These are phyloP conservation scores for Chytridiales sp. DNA, from an alignment of 371 early-diverging fungal species.

Conservation along the genomic window DNA sequence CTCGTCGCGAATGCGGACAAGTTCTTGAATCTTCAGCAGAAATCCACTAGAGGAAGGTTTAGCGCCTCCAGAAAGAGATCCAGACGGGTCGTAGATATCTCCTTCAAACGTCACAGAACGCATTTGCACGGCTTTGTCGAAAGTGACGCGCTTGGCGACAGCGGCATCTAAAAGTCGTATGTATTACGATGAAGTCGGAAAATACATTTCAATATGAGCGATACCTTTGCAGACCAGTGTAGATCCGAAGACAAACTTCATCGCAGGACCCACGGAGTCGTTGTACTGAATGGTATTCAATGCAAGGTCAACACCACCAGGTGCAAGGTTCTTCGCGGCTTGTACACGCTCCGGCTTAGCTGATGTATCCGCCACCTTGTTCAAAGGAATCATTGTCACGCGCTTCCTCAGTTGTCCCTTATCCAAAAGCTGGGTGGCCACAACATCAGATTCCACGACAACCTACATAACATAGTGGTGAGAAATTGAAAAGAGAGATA, in stretches of 20 bases:
- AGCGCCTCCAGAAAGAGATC: constrained; percentile 97
- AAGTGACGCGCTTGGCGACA: constrained; percentile 86
- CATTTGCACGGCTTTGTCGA: constrained; percentile 71
- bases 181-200: constrained; percentile 29
- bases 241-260: constrained; percentile 94
- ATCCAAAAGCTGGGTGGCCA: constrained; percentile 83
- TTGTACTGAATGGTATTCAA: constrained; percentile 80
- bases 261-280: constrained; percentile 75
- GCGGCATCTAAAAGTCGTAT: constrained; percentile 79
- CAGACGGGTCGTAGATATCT: constrained; percentile 98
- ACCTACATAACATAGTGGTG: constrained; percentile 49
- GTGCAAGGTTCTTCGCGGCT: constrained; percentile 71
- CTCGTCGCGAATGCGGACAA: no score
- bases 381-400: constrained; percentile 97
- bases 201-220: neutral
- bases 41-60: constrained; percentile 73
- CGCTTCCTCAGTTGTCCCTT: constrained; percentile 75
- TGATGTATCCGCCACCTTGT: constrained; percentile 71
- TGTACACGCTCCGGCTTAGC: constrained; percentile 50
- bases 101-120: constrained; percentile 97
- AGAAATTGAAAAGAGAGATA: neutral
- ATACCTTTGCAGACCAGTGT: constrained; percentile 84
- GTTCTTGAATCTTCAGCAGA: constrained; percentile 66
- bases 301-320: constrained; percentile 83
- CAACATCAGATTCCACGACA: constrained; percentile 89